Base-by-base conservation (phyloP, 2,329 filamentous ascomycete genomes). In the Daldinia sp. region DNA sequence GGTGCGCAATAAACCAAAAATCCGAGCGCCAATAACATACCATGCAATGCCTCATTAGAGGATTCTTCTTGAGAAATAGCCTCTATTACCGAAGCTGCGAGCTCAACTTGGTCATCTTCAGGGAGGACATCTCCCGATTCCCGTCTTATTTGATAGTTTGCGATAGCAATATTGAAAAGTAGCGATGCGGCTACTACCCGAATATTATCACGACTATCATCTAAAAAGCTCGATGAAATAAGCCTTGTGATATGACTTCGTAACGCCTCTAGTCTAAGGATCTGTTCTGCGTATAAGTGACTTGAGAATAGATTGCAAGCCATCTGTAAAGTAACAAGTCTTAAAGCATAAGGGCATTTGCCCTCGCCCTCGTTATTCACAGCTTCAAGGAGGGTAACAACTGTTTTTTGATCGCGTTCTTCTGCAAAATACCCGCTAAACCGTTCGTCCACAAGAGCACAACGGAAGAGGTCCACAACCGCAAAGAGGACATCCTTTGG, bases 271-370 rank as follows among this genome's bases (percentile, higher is more conserved):
- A 84, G 78, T 1, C 78, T 75, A 5, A 91, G 79, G 7, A 94
- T 81, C 64, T 89, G 84, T 2, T 87, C 82, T 0, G 87, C 81
- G 71, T 90, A 96, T 0, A 96, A 81, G 0, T 87, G 84, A 0
- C 89, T 90, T 0, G 87, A 89, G 78, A 96, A 97, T 39, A 96
- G 81, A 72, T 97, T 97, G 78, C 93, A 96, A 1, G 87, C 84
- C 72, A 94, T 84, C 70, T 97, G 94, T 19, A 96, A 78, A 0
- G 92, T 90, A 13, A 96, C 92, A 1, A 97, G 86, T 11, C 93
- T 89, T 1, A 96, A 83, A 3, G 91, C 89, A 73, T 97, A 97
- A 0, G 93, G 92, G 37, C 88, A 91, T 0, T 80, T 76, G 7
- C 79, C 73, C 29, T 80, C 76, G 7, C 79, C 73, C 29, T 85